Conservation (phyloP, 495 filamentous ascomycete species). For the Penicillium lividum region DNA sequence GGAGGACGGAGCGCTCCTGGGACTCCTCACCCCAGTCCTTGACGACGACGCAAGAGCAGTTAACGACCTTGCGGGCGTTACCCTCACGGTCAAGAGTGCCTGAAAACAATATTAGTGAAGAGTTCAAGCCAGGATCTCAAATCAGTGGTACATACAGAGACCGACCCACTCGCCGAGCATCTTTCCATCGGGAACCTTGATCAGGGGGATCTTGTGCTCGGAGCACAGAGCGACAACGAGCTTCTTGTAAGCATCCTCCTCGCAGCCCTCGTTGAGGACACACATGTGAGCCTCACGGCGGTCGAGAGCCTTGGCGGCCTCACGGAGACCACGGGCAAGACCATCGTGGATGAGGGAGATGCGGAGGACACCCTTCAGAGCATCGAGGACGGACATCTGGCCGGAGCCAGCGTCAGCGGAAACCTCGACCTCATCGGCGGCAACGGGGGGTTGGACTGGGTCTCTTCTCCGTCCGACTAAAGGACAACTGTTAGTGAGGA, state of each 20-base stretch:
- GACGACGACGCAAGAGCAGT: slow-evolving; percentile 99
- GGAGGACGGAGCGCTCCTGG: slow-evolving; percentile 94
- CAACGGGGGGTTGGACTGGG: slow-evolving; percentile 68
- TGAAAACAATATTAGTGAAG: slow-evolving; percentile 39
- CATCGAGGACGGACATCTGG: slow-evolving; percentile 97
- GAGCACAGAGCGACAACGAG: slow-evolving; percentile 95
- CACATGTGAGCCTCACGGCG: slow-evolving; percentile 99
- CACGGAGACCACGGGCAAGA: slow-evolving; percentile 94
- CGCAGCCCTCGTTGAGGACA: slow-evolving; percentile 97
- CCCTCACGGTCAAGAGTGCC: slow-evolving; percentile 98
- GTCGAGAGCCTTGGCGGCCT: slow-evolving; percentile 97
- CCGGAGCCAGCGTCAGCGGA: slow-evolving; percentile 78
- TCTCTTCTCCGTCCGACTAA: slow-evolving; percentile 88
- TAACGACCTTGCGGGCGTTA: slow-evolving; percentile 99
- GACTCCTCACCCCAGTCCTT: slow-evolving; percentile 99
- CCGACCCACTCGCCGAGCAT: slow-evolving; percentile 99
- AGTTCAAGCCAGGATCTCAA: not conserved
- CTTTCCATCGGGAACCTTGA: slow-evolving; percentile 99
- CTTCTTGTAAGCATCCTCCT: slow-evolving; percentile 99
- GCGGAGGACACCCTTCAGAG: slow-evolving; percentile 95
- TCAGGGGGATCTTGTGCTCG: slow-evolving; percentile 98
- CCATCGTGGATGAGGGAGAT: slow-evolving; percentile 99
- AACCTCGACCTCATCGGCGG: slow-evolving; percentile 88
- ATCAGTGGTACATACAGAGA: slow-evolving; percentile 69
- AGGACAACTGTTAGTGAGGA: slow-evolving; percentile 16